phyloP scores from a whole-genome alignment of 352 stramenopile species.

The Aphanomyces stellatus region DNA sequence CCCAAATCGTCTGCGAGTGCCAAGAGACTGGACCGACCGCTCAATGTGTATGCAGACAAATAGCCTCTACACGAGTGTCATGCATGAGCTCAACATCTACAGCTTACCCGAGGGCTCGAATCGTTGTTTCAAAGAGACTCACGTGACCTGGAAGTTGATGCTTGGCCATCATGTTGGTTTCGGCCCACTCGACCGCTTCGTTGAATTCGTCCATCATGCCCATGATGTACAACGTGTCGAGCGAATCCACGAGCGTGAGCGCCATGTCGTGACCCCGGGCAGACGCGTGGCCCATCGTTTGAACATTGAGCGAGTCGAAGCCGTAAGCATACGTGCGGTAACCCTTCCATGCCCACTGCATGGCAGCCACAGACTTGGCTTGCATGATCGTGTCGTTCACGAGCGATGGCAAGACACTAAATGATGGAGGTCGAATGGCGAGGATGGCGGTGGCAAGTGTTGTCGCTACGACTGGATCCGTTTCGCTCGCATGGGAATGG shows the following conservation, averaged over 20 bases:
- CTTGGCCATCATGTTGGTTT: not conserved
- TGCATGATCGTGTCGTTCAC: not conserved
- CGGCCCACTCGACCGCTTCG: slow-evolving; percentile 4
- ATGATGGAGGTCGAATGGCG: too few relatives aligned
- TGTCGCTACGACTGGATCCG: too few relatives aligned
- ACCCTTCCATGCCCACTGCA: slow-evolving; percentile 68
- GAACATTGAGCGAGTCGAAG: slow-evolving; percentile 59
- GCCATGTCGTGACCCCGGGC: slow-evolving; percentile 50
- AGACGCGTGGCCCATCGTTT: slow-evolving; percentile 44
- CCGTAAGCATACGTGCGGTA: slow-evolving; percentile 63
- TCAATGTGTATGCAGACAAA: not conserved
- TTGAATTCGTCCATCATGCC: slow-evolving; percentile 14
- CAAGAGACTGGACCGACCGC: not conserved
- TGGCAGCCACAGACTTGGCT: slow-evolving; percentile 37
- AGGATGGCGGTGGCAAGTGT: too few relatives aligned
- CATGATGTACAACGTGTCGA: slow-evolving; percentile 16
- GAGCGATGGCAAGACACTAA: too few relatives aligned
- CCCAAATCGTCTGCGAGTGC: not conserved
- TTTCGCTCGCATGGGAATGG: too few relatives aligned
- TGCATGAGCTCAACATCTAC: too few relatives aligned
- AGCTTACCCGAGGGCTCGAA: slow-evolving; percentile 7
- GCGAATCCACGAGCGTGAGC: slow-evolving; percentile 27
- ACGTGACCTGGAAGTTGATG: not conserved
- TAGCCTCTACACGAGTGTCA: too few relatives aligned
- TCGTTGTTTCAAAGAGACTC: slow-evolving; percentile 11